Base-by-base conservation (phyloP, 257 asterid species). In the Lavandula angustifolia region DNA sequence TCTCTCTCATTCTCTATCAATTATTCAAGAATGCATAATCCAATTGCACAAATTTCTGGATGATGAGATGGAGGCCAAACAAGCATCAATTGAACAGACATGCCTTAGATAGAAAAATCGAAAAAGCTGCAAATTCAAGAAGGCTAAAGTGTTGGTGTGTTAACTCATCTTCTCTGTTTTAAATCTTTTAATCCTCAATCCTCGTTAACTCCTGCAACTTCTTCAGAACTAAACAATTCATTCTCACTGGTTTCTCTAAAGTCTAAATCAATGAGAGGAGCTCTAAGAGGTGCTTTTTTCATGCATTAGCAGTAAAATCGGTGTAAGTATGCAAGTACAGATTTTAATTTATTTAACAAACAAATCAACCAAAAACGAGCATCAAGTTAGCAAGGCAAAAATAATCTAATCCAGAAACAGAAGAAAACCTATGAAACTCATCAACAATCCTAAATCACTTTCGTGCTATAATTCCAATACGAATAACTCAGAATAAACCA, bases 371-470 rank as follows among this genome's bases (percentile, higher is more conserved):
- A 63, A 7, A n/a, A 44, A 40, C 9, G 14, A 62, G 58, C 34
- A 52, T 22, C 27, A 50, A 40, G 18, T 54, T 43, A 60, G 64
- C 74, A 54, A 42, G 17, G 17, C 61, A 16, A 10, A 42, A 32
- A 13, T 55, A 58, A 57, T 57, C 46, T 9, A 53, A 13, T 37
- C 33, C 38, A 61, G 56, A 7, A 17, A 44, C 5, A 40, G n/a
- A 29, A 13, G 10, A 44, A 35, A 67, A 60, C 9, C 59, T 7
- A 14, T 29, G n/a, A 64, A 64, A 11, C 41, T 13, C 14, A 72
- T 43, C 62, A 62, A 60, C 55, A 2, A 32, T 12, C 60, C 61
- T 64, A 64, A 50, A 40, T 49, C 63, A 55, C 9, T 27, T 37
- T 69, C 62, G 42, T 11, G 58, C 38, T 37, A 27, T 10, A 55